Conservation (phyloP, 495 filamentous ascomycete genomes). For the Aspergillus funiculosus region DNA sequence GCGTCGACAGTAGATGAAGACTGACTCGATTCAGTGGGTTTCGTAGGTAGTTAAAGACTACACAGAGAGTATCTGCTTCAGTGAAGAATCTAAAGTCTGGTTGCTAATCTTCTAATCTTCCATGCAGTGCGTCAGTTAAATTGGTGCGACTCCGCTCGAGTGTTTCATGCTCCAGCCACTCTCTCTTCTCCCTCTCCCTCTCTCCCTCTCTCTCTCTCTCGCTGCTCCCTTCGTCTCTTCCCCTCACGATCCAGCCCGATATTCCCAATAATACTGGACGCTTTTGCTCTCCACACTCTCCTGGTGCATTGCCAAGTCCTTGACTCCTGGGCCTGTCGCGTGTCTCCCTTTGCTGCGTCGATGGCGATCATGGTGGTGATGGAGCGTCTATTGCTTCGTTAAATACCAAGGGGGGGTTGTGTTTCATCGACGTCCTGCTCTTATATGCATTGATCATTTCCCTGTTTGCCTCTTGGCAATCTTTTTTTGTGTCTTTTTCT, state of each 20-base stretch:
- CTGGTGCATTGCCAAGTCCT: too few species aligned
- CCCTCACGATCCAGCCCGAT: background rate
- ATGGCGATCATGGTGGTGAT: background rate
- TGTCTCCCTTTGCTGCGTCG: conserved; percentile 1
- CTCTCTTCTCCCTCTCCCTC: background rate
- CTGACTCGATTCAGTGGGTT: background rate
- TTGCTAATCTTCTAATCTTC: background rate
- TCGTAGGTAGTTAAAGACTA: background rate
- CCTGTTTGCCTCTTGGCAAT: conserved; percentile 16
- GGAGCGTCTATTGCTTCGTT: too few species aligned
- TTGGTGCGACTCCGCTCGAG: conserved; percentile 8
- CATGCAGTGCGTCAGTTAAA: too few species aligned
- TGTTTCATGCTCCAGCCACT: conserved; percentile 18
- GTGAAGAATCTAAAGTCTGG: too few species aligned
- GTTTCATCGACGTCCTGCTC: conserved; percentile 11
- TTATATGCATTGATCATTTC: conserved; percentile 17
- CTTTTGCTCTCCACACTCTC: too few species aligned
- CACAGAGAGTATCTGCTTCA: background rate
- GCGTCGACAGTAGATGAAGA: conserved; percentile 11
- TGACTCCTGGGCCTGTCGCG: background rate
- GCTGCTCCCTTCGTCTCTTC: background rate
- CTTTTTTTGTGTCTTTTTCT: conserved; percentile 9
- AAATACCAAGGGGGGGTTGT: too few species aligned
- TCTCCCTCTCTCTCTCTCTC: background rate
- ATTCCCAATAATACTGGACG: background rate